phyloP scores from a whole-genome alignment of 75 land plant species.

The Azolla pinnata region DNA sequence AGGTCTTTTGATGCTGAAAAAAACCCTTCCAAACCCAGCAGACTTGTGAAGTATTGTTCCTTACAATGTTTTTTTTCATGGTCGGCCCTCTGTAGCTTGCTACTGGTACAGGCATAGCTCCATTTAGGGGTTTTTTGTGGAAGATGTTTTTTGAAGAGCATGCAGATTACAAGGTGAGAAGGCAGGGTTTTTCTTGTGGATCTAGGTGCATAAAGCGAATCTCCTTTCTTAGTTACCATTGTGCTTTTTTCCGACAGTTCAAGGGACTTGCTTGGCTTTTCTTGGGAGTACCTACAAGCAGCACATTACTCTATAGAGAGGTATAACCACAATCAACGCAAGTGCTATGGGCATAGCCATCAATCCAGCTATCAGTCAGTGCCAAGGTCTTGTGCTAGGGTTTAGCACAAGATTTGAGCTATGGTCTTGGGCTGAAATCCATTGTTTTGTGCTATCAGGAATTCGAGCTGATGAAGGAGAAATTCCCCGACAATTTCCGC shows the following conservation, averaged over 20 bases:
- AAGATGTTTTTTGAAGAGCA: slow-evolving; percentile 98
- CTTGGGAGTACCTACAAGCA: slow-evolving; percentile 93
- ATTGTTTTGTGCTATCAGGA: slow-evolving; percentile 37
- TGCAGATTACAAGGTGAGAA: slow-evolving; percentile 71
- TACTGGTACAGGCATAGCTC: slow-evolving; percentile 99
- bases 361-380: no score
- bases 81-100: slow-evolving; percentile 47
- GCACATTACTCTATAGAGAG: slow-evolving; percentile 88
- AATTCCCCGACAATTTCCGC: slow-evolving; percentile 68
- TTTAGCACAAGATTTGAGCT: no score
- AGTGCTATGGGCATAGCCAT: no score
- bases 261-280: slow-evolving; percentile 98
- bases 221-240: neutral
- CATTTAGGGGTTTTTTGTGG: slow-evolving; percentile 84
- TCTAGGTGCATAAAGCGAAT: neutral
- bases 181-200: neutral
- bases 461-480: slow-evolving; percentile 94
- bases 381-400: no score
- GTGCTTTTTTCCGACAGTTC: slow-evolving; percentile 42
- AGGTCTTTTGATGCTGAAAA: no score
- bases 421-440: no score
- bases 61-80: neutral
- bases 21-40: no score
- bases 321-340: no score
- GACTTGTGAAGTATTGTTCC: neutral